Evolutionary conservation across 371 early-diverging fungal species (phyloP), one percentile per base, ranked within the genome.

Genomic region (Entomophthora muscae): DNA sequence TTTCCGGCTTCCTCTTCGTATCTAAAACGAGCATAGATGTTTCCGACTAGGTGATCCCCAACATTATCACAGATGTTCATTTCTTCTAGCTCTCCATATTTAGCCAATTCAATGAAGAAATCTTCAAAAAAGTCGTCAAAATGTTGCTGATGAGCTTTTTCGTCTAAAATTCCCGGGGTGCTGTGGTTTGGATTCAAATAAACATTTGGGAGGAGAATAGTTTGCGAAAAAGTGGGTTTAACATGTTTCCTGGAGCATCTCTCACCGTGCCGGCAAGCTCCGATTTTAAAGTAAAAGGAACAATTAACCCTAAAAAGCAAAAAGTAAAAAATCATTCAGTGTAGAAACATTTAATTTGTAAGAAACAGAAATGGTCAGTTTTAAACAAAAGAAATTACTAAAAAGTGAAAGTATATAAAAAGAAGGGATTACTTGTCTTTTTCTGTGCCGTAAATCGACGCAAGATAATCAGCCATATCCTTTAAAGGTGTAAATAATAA

Each of bases 251-350:
- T 81, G n/a, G 95, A 90, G 73, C 98, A 98, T 23, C 90, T 83
- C 67, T 95, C 96, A 58, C 97, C 98, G 71, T 97, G 97, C 52
- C 96, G 83, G 73, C 99, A 98, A 51, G 96, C 95, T 29, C 97
- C 97, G 66, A 96, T 96, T 80, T 97, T 96, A 81, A 90, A 93
- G 82, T 95, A 98, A 73, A 96, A 98, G 54, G 91, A 88, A 73
- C 98, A 98, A 73, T 96, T 93, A 67, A 95, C 94, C 71, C 89
- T 94, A 24, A 56, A 65, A n/a, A n/a, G n/a, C n/a, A n/a, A n/a
- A 26, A 42, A 42, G 17, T 42, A 42, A 17, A 42, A 42, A 42
- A 17, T 42, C 17, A 42, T 42, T 17, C 17, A n/a, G n/a, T n/a
- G n/a, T n/a, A n/a, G n/a, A n/a, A n/a, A n/a, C n/a, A n/a, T n/a